Base-by-base conservation (phyloP, 106 monocot species). In the Dendrobium chrysotoxum region DNA sequence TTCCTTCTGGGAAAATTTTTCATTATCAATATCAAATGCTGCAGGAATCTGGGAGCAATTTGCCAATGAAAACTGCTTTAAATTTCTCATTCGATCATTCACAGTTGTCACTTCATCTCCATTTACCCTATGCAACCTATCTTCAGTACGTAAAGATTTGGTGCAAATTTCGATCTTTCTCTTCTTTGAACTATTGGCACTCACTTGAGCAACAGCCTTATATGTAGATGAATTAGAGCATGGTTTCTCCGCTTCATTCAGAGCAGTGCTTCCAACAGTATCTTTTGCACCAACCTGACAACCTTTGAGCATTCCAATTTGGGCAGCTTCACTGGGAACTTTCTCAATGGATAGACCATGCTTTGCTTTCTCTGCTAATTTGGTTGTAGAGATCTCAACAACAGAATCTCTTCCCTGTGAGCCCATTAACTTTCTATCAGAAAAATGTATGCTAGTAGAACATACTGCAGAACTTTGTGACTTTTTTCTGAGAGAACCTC, bases 361-460 rank as follows among this genome's bases (percentile, higher is more conserved):
- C 44, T 82, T 90, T 67, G 70, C 79, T 40, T 80, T 82, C 74
- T 84, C 82, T 76, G 75, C 79, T 23, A 88, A 66, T 40, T 82
- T 81, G 53, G 79, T 38, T 81, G 89, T 81, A 64, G 89, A 77
- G 23, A 76, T 78, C 6, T 38, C 80, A 67, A 81, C 28, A 79
- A 82, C 25, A 53, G 77, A 79, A 91, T 84, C 88, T 78, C 78
- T 91, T 86, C 88, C 93, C 95, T 95, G 92, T 95, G 95, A 88
- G 82, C 90, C 95, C 89, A 88, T 83, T 80, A 93, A 91, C 40
- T 83, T 84, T 91, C 85, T 91, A 91, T 93, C 90, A 90, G 90
- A 83, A 85, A 77, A 85, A 77, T 86, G 78, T 78, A 82, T 81
- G 70, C 82, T 82, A 86, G 74, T 78, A 72, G 90, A 88, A 86